Percentiles rank a stretch among this genome's conserved stretches.
Conservation (phyloP, 371 early-diverging fungal species). For the Scutellospora calospora region DNA sequence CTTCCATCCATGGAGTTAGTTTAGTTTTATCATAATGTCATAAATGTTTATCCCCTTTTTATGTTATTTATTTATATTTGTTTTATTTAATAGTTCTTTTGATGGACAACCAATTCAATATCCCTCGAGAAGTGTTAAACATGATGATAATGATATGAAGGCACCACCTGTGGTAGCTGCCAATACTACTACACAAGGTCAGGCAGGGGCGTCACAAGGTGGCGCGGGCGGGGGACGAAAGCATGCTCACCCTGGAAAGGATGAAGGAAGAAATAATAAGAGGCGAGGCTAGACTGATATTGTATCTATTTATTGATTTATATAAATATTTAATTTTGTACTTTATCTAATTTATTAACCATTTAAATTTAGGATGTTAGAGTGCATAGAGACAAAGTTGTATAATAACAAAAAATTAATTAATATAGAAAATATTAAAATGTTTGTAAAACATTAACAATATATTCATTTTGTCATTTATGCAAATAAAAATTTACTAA, state of each 20-base stretch:
- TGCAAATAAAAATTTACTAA: too few relatives aligned
- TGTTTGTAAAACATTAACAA: too few relatives aligned
- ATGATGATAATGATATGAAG: conserved; percentile 73
- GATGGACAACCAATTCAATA: conserved; percentile 68
- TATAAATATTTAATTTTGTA: too few relatives aligned
- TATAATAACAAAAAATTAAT: too few relatives aligned
- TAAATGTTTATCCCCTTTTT: neutral
- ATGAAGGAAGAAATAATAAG: conserved; percentile 11
- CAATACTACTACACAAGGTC: neutral
- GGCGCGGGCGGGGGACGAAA: neutral
- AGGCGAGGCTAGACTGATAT: neutral
- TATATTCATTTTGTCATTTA: too few relatives aligned
- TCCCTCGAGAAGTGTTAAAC: conserved; percentile 69
- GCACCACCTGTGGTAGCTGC: conserved; percentile 15
- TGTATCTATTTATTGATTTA: too few relatives aligned
- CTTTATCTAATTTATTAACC: too few relatives aligned
- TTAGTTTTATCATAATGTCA: neutral
- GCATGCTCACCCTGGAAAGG: conserved; percentile 26
- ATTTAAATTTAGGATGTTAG: too few relatives aligned
- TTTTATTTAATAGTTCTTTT: conserved; percentile 56
- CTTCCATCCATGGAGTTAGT: conserved; percentile 77
- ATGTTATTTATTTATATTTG: neutral
- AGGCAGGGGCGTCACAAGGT: conserved; percentile 9
- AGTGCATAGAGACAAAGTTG: too few relatives aligned
- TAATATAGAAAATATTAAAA: too few relatives aligned